Evolutionary conservation across 305 asterid species (phyloP).

Genomic region (Fraxinus floribunda): DNA sequence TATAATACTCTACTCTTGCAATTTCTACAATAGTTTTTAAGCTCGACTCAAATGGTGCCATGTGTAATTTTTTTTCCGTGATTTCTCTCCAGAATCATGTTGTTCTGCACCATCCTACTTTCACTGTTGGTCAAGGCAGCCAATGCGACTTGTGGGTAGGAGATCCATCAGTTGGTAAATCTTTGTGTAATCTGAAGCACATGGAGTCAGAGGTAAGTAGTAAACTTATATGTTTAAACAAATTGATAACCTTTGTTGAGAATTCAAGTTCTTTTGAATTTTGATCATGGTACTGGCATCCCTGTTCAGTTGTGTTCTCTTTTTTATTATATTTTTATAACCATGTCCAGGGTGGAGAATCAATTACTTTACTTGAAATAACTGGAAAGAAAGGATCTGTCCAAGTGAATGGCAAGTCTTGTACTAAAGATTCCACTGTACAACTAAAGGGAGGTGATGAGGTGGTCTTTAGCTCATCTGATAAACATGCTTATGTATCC

Average conservation of each 20-base stretch:
- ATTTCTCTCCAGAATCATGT: conserved; percentile 62
- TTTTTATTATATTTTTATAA: not conserved
- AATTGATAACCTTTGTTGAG: conserved; percentile 18
- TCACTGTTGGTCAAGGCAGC: conserved; percentile 82
- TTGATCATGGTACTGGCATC: conserved; percentile 11
- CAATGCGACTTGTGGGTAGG: conserved; percentile 72
- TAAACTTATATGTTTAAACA: conserved; percentile 1
- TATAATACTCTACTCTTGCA: not conserved
- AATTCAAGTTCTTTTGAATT: conserved; percentile 10
- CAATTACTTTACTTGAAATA: conserved; percentile 67
- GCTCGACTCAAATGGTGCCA: not conserved
- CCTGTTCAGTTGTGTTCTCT: conserved; percentile 22
- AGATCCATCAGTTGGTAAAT: conserved; percentile 66
- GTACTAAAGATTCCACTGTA: conserved; percentile 63
- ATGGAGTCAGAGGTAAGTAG: conserved; percentile 62
- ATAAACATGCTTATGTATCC: conserved; percentile 90
- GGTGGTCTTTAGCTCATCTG: conserved; percentile 70
- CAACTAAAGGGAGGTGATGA: conserved; percentile 82
- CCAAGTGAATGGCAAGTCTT: conserved; percentile 75
- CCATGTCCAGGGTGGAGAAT: conserved; percentile 55
- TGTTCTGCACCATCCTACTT: conserved; percentile 47
- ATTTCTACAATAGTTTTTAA: not conserved
- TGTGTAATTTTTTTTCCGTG: not conserved
- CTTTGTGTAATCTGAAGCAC: conserved; percentile 76
- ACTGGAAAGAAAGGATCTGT: conserved; percentile 78